Evolutionary conservation across 192 early-diverging fungal genomes (phyloP), one percentile per base, ranked within the genome.

Genomic region (Pilaira anomala): DNA sequence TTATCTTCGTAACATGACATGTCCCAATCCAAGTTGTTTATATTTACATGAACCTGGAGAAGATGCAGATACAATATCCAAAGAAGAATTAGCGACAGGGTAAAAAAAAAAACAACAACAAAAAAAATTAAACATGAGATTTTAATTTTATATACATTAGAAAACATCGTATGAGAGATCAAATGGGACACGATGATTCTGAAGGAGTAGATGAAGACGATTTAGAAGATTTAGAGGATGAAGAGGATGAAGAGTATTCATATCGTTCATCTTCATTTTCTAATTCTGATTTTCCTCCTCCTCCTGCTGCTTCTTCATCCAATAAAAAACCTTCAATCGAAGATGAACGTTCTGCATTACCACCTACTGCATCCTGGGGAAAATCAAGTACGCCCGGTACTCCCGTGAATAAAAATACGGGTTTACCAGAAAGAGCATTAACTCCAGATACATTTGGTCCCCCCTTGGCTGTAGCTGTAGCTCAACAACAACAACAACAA

Each of bases 41-140:
- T 98, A 93, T 73, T 69, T 99, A 57, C 97, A 99, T 74, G 93
- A 95, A 71, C 88, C 86, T 25, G 92, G 93, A 9, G 90, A 95
- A 59, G 94, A 96, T 60, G 93, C 93, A 0, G 95, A 96, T 51
- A 92, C 90, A 33, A 93, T 88, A 62, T 90, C 91, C 4, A 94
- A 94, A 62, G 96, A 97, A 60, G 94, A 96, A 62, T 68, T 95
- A 21, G 87, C 87, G 7, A 79, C 82, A 14, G 88, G 81, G 85
- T 83, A 83, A 58, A 69, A 33, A 30, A 14, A 54, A 7, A 13
- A 7, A 29, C 48, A 16, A 18, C 22, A 26, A 11, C 14, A 54
- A 29, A 29, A 19, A 36, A 21, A 19, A 45, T 14, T 13, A 18
- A 14, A 13, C 49, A 49, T 16, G n/a, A 26, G 7, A 33, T 21